Evolutionary conservation across 1,139 yeast species (phyloP).

Genomic region (Komagataea norvegica): DNA sequence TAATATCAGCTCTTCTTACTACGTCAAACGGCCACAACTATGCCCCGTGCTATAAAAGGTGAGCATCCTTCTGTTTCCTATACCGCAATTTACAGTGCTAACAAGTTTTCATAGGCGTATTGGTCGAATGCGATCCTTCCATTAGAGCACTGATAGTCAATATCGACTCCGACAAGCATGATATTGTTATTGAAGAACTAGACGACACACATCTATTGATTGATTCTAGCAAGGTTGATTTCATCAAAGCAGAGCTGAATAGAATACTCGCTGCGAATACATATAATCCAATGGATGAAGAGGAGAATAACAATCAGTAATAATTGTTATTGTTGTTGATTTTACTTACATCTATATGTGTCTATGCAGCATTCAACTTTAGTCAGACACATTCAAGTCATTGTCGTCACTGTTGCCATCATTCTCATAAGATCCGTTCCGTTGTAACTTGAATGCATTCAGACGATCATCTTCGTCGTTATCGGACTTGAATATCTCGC

Average conservation of each 20-base stretch:
- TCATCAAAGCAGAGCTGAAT: constrained; percentile 73
- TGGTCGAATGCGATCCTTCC: constrained; percentile 73
- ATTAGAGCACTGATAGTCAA: constrained; percentile 80
- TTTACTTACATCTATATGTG: neutral
- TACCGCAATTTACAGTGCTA: neutral
- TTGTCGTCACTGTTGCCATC: constrained; percentile 5
- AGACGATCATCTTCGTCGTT: constrained; percentile 8
- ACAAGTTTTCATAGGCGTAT: constrained; percentile 28
- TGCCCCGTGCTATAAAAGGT: constrained; percentile 39
- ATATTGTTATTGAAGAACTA: constrained; percentile 75
- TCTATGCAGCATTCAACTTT: neutral
- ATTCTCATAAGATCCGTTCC: too few relatives aligned
- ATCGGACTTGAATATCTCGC: constrained; percentile 27
- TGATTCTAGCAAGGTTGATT: constrained; percentile 69
- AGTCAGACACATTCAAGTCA: constrained; percentile 6
- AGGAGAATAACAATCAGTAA: constrained; percentile 32
- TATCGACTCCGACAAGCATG: constrained; percentile 68
- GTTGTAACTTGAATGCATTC: constrained; percentile 3
- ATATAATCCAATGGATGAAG: constrained; percentile 79
- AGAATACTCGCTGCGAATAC: constrained; percentile 73
- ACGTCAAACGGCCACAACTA: too few relatives aligned
- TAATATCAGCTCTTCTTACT: too few relatives aligned
- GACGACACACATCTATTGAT: constrained; percentile 88
- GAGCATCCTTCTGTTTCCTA: neutral
- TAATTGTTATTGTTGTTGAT: neutral